Evolutionary conservation across 805 yeast species (phyloP), one percentile per base, ranked within the genome.

Genomic region (Kodamaea sagamina): DNA sequence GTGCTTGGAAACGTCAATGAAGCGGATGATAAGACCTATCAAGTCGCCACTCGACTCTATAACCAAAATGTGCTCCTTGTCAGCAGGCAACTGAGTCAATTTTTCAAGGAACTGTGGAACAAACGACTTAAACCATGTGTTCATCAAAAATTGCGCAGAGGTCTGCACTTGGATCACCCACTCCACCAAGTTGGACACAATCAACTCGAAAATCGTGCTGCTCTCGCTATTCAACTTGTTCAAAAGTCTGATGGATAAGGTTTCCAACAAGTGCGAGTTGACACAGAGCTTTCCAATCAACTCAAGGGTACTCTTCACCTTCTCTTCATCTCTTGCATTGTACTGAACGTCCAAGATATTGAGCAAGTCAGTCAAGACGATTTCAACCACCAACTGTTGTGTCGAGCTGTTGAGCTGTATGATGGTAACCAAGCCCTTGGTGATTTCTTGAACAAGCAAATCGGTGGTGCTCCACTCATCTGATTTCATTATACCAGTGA

Each of bases 391-490:
- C 82, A 59, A 17, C 67, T 71, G 6, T 84, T 85, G 36, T 80
- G 41, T 19, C 4, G 32, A 27, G 10, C 26, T 24, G 15, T 42
- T 36, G 26, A 36, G 16, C 32, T 26, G 53, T n/a, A 79, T 72
- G 2, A 83, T 53, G 9, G 62, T 63, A 4, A 75, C 71, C 39
- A 89, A 61, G 0, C 89, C 82, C 7, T 66, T 72, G 17, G 84
- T 57, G 10, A 82, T 72, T 10, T 80, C 81, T 12, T 63, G 65
- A 29, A 77, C 71, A 1, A 86, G 73, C 17, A 77, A 68, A 29
- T 77, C 77, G 58, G 63, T 57, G 6, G 24, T 6, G 25, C 44
- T 46, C 43, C 29, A 40, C 28, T 12, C 26, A 15, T 63, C 69
- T 48, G 74, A 81, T 3, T 63, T 62, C n/a, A 82, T 58, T 12